Conservation (phyloP, 129 eudicot genomes). For the Arctium lappa region DNA sequence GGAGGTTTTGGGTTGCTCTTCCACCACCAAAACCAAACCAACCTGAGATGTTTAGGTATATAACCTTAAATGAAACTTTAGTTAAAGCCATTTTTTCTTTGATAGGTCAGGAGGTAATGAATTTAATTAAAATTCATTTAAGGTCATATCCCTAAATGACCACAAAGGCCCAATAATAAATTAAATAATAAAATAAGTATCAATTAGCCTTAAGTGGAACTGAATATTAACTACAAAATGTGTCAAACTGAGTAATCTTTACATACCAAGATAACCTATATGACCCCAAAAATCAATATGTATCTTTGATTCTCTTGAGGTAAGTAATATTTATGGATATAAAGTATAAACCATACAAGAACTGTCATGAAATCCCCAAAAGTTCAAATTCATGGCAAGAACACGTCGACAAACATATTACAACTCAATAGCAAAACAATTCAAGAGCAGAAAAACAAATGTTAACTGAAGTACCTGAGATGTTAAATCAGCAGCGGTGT, state of each 20-base stretch:
- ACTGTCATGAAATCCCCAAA: not conserved
- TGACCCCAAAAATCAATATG: not conserved
- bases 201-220: not conserved
- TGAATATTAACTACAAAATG: not conserved
- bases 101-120: too few relatives aligned
- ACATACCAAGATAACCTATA: not conserved
- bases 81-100: too few relatives aligned
- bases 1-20: too few relatives aligned
- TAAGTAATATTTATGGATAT: not conserved
- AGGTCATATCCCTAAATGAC: too few relatives aligned
- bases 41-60: too few relatives aligned
- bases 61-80: too few relatives aligned
- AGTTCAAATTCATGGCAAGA: not conserved
- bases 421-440: not conserved
- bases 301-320: not conserved
- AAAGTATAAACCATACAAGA: not conserved
- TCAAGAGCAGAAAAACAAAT: not conserved
- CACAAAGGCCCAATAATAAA: not conserved
- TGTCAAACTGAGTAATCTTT: not conserved
- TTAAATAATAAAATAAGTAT: not conserved
- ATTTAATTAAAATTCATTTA: too few relatives aligned
- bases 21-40: too few relatives aligned
- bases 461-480: constrained; percentile 55
- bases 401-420: not conserved
- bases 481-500: constrained; percentile 79